phyloP scores from a whole-genome alignment of 345 rosid genomes.

The Eucalyptus curtisii region DNA sequence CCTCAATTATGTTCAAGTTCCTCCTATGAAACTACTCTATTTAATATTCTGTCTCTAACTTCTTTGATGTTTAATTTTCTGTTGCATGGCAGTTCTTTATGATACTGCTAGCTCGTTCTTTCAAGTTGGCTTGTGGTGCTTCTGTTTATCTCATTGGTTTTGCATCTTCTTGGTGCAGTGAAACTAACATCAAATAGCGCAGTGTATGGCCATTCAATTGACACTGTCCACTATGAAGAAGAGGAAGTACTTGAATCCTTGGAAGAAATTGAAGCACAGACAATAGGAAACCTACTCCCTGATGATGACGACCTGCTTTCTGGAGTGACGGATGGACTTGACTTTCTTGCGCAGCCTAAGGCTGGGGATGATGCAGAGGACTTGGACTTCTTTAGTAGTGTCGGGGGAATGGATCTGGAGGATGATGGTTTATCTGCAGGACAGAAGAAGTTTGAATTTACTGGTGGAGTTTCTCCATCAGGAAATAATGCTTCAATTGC shows the following conservation, averaged over 20 bases:
- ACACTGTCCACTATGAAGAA: conserved; percentile 21
- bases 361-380: conserved; percentile 43
- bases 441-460: conserved; percentile 14
- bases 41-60: background rate
- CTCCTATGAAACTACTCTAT: background rate
- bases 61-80: background rate
- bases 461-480: conserved; percentile 4
- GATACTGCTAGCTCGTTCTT: background rate
- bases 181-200: conserved; percentile 18
- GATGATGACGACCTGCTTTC: conserved; percentile 52
- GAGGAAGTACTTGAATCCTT: conserved; percentile 38
- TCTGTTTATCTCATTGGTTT: background rate
- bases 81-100: background rate
- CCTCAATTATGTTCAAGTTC: background rate
- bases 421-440: conserved; percentile 14
- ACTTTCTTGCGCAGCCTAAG: conserved; percentile 1
- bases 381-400: conserved; percentile 49
- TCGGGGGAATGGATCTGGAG: conserved; percentile 68
- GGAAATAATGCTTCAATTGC: conserved; percentile 12
- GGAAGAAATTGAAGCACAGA: conserved; percentile 55
- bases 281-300: conserved; percentile 67
- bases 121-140: background rate
- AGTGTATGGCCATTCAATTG: conserved; percentile 25
- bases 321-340: conserved; percentile 37
- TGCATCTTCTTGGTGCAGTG: conserved; percentile 26